These are phyloP conservation scores for Ampelocalamus luodianensis DNA, from an alignment of 176 grass and related monocot genomes.

Conservation along the genomic window DNA sequence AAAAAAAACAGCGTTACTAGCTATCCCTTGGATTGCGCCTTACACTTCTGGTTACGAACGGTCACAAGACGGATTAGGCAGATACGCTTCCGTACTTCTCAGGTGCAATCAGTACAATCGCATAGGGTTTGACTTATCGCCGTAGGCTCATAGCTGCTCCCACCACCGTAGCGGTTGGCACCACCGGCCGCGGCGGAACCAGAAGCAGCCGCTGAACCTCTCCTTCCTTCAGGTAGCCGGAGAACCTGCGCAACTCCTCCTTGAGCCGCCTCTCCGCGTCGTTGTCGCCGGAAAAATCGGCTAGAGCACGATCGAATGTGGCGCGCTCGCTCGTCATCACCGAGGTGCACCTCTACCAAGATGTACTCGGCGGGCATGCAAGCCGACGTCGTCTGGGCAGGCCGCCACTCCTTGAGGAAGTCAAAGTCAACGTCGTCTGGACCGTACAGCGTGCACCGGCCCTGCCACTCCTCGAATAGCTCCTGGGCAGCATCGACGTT, in stretches of 20 bases:
- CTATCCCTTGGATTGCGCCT: no score
- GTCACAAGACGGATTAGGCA: accelerated
- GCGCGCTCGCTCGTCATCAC: background rate
- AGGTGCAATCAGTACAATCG: no score
- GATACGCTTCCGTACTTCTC: no score
- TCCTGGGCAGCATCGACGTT: background rate
- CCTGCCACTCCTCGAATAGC: background rate
- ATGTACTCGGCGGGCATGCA: background rate
- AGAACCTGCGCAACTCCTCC: background rate
- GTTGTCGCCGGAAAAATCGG: background rate
- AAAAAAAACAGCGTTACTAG: no score
- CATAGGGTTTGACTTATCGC: no score
- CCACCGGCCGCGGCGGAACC: no score
- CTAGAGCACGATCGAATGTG: background rate
- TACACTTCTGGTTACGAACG: no score
- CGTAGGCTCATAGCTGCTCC: no score
- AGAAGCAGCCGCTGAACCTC: background rate
- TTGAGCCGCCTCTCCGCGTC: background rate
- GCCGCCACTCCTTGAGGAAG: background rate
- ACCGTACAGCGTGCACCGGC: no score
- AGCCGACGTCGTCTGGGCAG: background rate
- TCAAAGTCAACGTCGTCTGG: no score
- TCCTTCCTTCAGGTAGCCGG: background rate
- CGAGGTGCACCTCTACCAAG: background rate
- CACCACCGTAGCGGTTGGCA: no score